Conservation (phyloP, 306 rosid genomes). For the Ziziphus jujuba region DNA sequence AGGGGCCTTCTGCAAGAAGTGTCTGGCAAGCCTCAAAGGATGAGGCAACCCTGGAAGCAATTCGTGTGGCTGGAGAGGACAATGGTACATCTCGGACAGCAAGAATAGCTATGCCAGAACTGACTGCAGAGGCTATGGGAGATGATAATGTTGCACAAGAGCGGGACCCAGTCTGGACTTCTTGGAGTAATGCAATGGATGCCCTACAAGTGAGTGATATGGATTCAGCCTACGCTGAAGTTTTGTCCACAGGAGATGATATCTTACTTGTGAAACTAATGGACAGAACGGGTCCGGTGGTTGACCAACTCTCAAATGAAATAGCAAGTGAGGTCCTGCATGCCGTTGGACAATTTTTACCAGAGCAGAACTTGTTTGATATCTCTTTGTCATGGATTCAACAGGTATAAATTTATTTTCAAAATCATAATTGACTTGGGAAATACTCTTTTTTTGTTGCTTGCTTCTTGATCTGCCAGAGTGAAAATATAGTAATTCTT, state of each 20-base stretch:
- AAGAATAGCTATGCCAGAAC: constrained; percentile 82
- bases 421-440: background rate
- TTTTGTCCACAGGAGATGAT: constrained; percentile 77
- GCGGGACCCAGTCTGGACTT: constrained; percentile 86
- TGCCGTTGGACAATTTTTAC: constrained; percentile 72
- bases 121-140: constrained; percentile 74
- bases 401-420: constrained; percentile 52
- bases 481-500: background rate
- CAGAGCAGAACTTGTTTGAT: constrained; percentile 76
- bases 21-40: constrained; percentile 99
- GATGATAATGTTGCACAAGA: constrained; percentile 71
- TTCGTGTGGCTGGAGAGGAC: constrained; percentile 94
- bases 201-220: constrained; percentile 85
- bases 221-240: constrained; percentile 86
- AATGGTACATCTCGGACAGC: constrained; percentile 69
- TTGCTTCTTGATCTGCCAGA: background rate
- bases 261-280: constrained; percentile 82
- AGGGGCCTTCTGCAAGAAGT: constrained; percentile 99
- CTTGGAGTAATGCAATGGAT: constrained; percentile 89
- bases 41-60: constrained; percentile 97
- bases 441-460: background rate
- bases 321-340: constrained; percentile 65
- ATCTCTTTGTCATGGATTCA: constrained; percentile 91
- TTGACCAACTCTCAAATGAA: constrained; percentile 78
- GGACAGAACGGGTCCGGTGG: constrained; percentile 92